Evolutionary conservation across 768 basidiomycete species (phyloP).

Genomic region (Trametes gibbosa): DNA sequence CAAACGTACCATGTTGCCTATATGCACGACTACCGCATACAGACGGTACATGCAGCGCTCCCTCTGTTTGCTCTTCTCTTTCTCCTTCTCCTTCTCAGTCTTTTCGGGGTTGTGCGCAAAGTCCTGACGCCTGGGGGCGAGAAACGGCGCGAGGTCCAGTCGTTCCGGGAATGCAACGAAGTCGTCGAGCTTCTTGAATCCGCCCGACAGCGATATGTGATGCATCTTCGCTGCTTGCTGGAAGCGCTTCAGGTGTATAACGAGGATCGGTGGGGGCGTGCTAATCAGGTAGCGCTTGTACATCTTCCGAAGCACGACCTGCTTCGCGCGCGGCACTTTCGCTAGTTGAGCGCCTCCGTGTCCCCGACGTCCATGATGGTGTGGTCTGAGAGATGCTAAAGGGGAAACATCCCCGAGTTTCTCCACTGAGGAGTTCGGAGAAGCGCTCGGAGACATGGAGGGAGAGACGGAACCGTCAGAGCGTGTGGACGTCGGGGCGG

Average conservation of each 20-base stretch:
- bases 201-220: slow-evolving; percentile 60
- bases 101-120: slow-evolving; percentile 37
- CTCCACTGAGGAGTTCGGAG: slow-evolving; percentile 8
- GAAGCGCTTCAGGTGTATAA: slow-evolving; percentile 93
- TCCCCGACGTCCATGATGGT: background rate
- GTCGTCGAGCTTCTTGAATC: slow-evolving; percentile 89
- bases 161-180: slow-evolving; percentile 87
- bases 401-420: background rate
- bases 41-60: slow-evolving; percentile 60
- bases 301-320: slow-evolving; percentile 76
- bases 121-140: slow-evolving; percentile 78
- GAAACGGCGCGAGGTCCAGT: slow-evolving; percentile 81
- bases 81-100: slow-evolving; percentile 19
- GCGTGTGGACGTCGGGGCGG: slow-evolving; percentile 26
- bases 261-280: slow-evolving; percentile 80
- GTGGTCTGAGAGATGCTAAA: background rate
- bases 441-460: slow-evolving; percentile 26
- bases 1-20: slow-evolving; percentile 75
- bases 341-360: background rate
- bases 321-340: slow-evolving; percentile 43
- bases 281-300: slow-evolving; percentile 95
- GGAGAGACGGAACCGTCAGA: slow-evolving; percentile 38
- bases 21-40: slow-evolving; percentile 83
- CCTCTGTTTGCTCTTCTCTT: slow-evolving; percentile 14
- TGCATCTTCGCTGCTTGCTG: slow-evolving; percentile 74